Conservation (phyloP, 2,329 filamentous ascomycete species). For the Nothopassalora personata region DNA sequence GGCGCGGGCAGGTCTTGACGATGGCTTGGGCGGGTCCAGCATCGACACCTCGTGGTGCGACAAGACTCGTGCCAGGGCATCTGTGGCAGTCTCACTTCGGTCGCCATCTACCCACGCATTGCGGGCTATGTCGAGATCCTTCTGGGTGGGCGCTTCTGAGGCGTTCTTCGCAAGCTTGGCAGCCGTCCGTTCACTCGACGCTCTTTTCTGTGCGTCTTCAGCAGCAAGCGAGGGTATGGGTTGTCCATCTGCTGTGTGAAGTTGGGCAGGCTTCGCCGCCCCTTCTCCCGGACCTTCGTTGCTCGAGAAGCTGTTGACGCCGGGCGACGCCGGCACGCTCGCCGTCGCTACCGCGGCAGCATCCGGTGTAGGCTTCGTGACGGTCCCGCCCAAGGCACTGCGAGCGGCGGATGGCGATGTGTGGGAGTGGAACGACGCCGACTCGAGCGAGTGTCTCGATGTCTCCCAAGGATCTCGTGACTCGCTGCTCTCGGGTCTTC, state of each 20-base stretch:
- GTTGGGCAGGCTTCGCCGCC: constrained; percentile 9
- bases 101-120: constrained; percentile 25
- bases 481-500: constrained; percentile 25
- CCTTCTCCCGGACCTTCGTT: constrained; percentile 9
- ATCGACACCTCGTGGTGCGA: constrained; percentile 25
- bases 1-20: constrained; percentile 9
- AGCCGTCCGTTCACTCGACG: neutral
- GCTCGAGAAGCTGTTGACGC: constrained; percentile 11
- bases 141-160: constrained; percentile 14
- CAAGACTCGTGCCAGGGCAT: constrained; percentile 29
- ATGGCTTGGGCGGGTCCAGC: constrained; percentile 12
- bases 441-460: constrained; percentile 6
- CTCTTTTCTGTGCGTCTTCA: constrained; percentile 6
- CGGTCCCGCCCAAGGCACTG: constrained; percentile 3
- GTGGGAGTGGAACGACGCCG: constrained; percentile 17
- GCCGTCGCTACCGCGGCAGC: constrained; percentile 14
- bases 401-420: constrained; percentile 17
- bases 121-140: constrained; percentile 24
- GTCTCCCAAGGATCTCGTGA: constrained; percentile 18
- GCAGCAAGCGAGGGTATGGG: constrained; percentile 12
- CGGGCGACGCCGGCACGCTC: constrained; percentile 21
- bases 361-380: constrained; percentile 15
- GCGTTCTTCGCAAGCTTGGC: constrained; percentile 2
- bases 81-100: constrained; percentile 25
- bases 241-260: constrained; percentile 17